Evolutionary conservation across 352 stramenopile species (phyloP).

Genomic region (Phytophthora europaea): DNA sequence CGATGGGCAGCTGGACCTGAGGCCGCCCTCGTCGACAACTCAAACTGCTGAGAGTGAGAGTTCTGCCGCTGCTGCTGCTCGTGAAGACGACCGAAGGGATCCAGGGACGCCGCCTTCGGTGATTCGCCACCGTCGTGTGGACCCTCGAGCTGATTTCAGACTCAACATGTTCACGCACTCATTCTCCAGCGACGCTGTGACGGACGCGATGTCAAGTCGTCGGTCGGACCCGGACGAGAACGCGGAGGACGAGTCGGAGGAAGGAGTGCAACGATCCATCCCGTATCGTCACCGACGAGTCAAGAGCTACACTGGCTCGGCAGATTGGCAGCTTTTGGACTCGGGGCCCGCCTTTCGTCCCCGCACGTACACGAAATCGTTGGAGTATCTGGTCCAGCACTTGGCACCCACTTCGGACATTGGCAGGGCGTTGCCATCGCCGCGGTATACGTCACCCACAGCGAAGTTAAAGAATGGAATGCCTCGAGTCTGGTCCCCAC

Average conservation of each 20-base stretch:
- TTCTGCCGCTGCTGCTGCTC: not conserved
- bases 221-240: slow-evolving; percentile 46
- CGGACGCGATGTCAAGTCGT: slow-evolving; percentile 56
- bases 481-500: slow-evolving; percentile 81
- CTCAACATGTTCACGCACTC: slow-evolving; percentile 37
- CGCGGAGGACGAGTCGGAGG: slow-evolving; percentile 11
- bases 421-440: slow-evolving; percentile 35
- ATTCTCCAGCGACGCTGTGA: slow-evolving; percentile 39
- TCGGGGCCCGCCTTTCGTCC: slow-evolving; percentile 43
- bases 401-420: slow-evolving; percentile 60
- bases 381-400: slow-evolving; percentile 86
- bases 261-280: slow-evolving; percentile 12
- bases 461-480: slow-evolving; percentile 51
- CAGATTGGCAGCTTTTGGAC: slow-evolving; percentile 37
- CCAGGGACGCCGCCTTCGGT: slow-evolving; percentile 28
- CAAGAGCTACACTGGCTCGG: slow-evolving; percentile 58
- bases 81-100: not conserved
- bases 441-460: slow-evolving; percentile 55
- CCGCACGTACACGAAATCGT: slow-evolving; percentile 82
- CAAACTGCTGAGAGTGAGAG: not conserved
- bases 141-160: slow-evolving; percentile 30
- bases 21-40: slow-evolving; percentile 36
- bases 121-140: slow-evolving; percentile 34
- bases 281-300: slow-evolving; percentile 50
- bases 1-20: slow-evolving; percentile 31